These are phyloP conservation scores for Bruguiera hainesii DNA, from an alignment of 441 rosid genomes.

Conservation along the genomic window DNA sequence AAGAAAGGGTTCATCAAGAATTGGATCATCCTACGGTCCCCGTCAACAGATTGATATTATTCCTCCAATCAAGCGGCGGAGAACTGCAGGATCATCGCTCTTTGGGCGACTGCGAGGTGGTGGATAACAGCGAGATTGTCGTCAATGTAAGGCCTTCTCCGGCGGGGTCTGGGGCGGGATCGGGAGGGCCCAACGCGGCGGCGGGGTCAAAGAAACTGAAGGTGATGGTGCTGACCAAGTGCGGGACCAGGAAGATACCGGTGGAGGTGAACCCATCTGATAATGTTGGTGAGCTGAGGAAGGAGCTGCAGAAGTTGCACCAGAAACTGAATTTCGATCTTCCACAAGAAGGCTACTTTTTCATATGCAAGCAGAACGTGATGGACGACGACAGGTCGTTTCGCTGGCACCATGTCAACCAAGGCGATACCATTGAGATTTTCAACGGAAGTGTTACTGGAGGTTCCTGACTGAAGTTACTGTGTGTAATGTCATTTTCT, in stretches of 20 bases:
- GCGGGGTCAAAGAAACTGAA: conserved; percentile 41
- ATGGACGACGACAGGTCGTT: conserved; percentile 77
- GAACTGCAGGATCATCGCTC: conserved; percentile 37
- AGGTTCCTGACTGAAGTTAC: conserved; percentile 36
- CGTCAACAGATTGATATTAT: conserved; percentile 16
- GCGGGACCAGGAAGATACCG: conserved; percentile 61
- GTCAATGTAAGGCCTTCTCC: conserved; percentile 41
- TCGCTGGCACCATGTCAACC: conserved; percentile 64
- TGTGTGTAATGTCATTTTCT: no score
- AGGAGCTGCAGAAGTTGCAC: conserved; percentile 56
- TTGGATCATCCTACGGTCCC: conserved; percentile 32
- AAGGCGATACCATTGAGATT: conserved; percentile 69
- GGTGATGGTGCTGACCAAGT: conserved; percentile 54
- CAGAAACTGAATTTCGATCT: conserved; percentile 47
- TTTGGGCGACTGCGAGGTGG: conserved; percentile 33
- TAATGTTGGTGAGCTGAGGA: conserved; percentile 59
- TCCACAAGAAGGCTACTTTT: conserved; percentile 69
- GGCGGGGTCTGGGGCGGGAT: conserved; percentile 18
- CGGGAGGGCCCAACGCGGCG: conserved; percentile 4
- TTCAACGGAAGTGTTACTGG: conserved; percentile 70
- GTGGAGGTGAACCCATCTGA: conserved; percentile 59
- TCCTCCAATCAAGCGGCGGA: conserved; percentile 25
- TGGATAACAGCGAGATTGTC: conserved; percentile 39
- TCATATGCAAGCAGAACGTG: conserved; percentile 61
- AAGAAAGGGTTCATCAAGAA: conserved; percentile 46